Evolutionary conservation across 1,139 yeast genomes (phyloP).

Genomic region (Arxiozyma slooffiae): DNA sequence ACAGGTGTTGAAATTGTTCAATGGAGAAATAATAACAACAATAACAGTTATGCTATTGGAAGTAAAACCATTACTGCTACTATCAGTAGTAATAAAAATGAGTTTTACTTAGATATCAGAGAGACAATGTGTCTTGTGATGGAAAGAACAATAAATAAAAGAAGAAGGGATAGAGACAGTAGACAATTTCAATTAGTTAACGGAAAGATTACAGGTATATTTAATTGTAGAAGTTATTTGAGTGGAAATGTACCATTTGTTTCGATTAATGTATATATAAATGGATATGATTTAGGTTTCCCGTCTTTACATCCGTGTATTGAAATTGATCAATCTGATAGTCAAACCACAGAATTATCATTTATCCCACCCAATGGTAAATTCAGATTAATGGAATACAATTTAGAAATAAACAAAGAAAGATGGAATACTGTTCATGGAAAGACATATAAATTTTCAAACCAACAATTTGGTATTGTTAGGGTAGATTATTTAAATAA

Average conservation of each 20-base stretch:
- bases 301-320: conserved; percentile 40
- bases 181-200: conserved; percentile 12
- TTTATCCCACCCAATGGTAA: conserved; percentile 89
- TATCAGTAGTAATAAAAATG: conserved; percentile 42
- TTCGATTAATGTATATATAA: conserved; percentile 43
- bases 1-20: conserved; percentile 37
- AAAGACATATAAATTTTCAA: background rate
- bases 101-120: conserved; percentile 66
- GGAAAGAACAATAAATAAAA: background rate
- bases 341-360: conserved; percentile 32
- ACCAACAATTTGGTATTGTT: background rate
- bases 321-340: conserved; percentile 29
- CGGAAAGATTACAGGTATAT: conserved; percentile 56
- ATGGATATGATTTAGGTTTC: conserved; percentile 36
- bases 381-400: conserved; percentile 54
- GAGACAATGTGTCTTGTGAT: conserved; percentile 42
- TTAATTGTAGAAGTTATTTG: conserved; percentile 56
- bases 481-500: conserved; percentile 32
- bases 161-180: conserved; percentile 2
- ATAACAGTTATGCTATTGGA: background rate
- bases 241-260: conserved; percentile 63
- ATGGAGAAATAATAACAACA: conserved; percentile 49
- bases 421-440: too few relatives aligned
- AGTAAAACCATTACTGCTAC: background rate
- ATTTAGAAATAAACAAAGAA: conserved; percentile 1